A percentile compares a stretch with the other conserved stretches of the same genome.
Evolutionary conservation across 129 eudicot species (phyloP).

Genomic region (Dittrichia graveolens): DNA sequence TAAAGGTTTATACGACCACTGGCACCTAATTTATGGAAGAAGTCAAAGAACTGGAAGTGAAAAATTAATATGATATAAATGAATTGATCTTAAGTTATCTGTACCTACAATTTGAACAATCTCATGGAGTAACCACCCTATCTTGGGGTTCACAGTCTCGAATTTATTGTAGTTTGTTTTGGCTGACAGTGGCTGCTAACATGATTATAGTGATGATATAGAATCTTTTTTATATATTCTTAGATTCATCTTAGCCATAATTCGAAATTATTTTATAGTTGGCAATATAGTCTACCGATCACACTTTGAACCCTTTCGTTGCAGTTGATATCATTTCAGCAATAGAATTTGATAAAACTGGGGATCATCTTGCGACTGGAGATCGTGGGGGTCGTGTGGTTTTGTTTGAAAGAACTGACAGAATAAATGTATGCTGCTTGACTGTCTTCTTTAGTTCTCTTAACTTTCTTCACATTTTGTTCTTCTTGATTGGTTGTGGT

Average conservation of each 20-base stretch:
- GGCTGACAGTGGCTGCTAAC: neutral
- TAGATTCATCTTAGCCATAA: neutral
- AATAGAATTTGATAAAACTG: constrained; percentile 62
- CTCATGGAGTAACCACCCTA: constrained; percentile 12
- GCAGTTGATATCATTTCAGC: constrained; percentile 72
- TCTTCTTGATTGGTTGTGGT: neutral
- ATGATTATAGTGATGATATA: neutral
- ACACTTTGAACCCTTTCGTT: constrained; percentile 20
- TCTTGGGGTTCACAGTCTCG: constrained; percentile 1
- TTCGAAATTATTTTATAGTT: neutral
- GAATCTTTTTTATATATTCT: neutral
- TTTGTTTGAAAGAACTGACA: constrained; percentile 57
- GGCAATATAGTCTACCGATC: constrained; percentile 18
- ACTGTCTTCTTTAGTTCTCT: neutral
- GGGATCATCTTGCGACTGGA: constrained; percentile 69
- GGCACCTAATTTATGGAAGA: neutral
- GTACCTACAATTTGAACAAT: constrained; percentile 7
- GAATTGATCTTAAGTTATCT: neutral
- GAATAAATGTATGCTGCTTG: constrained; percentile 44
- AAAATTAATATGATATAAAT: neutral
- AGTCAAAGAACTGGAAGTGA: neutral
- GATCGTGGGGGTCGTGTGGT: constrained; percentile 78
- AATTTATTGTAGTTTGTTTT: neutral
- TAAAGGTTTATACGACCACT: constrained; percentile 2
- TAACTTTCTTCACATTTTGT: neutral